Evolutionary conservation across 306 rosid genomes (phyloP), one percentile per base, ranked within the genome.

Genomic region (Boehmeria nivea): DNA sequence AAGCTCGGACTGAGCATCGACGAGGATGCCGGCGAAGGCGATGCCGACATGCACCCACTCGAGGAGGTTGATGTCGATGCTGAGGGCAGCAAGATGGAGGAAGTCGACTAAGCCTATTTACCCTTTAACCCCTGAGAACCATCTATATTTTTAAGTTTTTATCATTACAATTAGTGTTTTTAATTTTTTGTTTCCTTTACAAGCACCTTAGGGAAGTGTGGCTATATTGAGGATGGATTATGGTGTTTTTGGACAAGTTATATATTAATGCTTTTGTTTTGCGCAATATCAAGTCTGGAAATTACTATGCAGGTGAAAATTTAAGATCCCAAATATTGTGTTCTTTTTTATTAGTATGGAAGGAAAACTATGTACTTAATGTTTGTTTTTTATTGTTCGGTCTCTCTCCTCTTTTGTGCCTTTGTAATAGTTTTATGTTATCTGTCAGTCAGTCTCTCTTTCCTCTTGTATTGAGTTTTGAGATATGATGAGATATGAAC

Each of bases 71-170:
- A 88, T 0, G 96, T 78, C 0, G 97, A 89, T 16, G 95, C 91
- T 0, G 95, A 86, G 70, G 88, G 94, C 11, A 85, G 95, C 95
- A 89, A 85, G 87, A 89, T 89, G 97, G 97, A 89, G 66, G 97
- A 89, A 61, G 97, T 89, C 1, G 95, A 89, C 27, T 85, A 83
- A 86, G 25, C 31, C 7, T 12, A 10, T 4, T 18, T 22, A 1
- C 9, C 16, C 0, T 38, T 1, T 13, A 1, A 25, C 23, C 23
- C 0, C 2, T 48, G 11, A 33, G 7, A 33, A 33, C 14, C 46
- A n/a, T 57, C 19, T 60, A 34, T 31, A 0, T 25, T 26, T 16
- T 21, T 23, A 21, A 49, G 43, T 18, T 23, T 18, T 15, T 25
- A 13, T 37, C 31, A 7, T 40, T 12, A 3, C 37, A 49, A 22